Evolutionary conservation across 2,329 filamentous ascomycete genomes (phyloP).

Genomic region (Pestalotiopsis sp.): DNA sequence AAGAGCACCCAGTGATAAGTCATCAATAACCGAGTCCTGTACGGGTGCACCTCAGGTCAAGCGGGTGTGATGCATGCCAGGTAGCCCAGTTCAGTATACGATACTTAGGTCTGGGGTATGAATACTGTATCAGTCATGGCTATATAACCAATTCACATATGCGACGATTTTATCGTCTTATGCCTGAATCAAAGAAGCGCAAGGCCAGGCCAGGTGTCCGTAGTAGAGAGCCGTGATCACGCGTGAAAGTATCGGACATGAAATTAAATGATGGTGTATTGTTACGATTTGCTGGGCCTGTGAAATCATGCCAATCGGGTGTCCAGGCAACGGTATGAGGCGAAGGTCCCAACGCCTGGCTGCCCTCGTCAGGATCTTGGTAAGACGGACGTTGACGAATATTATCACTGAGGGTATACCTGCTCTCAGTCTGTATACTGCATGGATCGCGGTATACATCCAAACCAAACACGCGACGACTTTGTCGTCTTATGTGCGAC

Average conservation of each 20-base stretch:
- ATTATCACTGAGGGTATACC: slow-evolving; percentile 33
- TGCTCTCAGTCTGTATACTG: not conserved
- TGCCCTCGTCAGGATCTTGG: slow-evolving; percentile 19
- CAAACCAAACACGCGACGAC: too few relatives aligned
- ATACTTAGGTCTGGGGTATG: too few relatives aligned
- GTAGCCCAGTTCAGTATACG: too few relatives aligned
- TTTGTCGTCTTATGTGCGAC: too few relatives aligned
- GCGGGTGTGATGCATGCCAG: too few relatives aligned
- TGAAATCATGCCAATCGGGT: slow-evolving; percentile 1
- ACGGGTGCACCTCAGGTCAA: too few relatives aligned
- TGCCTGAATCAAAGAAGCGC: too few relatives aligned
- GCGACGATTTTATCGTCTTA: too few relatives aligned
- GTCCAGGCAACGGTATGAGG: slow-evolving; percentile 17
- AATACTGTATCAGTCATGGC: too few relatives aligned
- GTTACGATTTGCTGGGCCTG: not conserved
- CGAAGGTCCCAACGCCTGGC: slow-evolving; percentile 19
- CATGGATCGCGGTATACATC: not conserved
- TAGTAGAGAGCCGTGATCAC: not conserved
- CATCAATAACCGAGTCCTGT: too few relatives aligned
- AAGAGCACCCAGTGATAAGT: too few relatives aligned
- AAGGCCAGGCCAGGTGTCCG: not conserved
- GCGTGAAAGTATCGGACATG: not conserved
- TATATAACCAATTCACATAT: too few relatives aligned
- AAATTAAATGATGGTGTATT: not conserved
- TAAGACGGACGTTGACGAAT: slow-evolving; percentile 29